Base-by-base conservation (phyloP, 495 filamentous ascomycete species). In the Polyplosphaeria fusca region DNA sequence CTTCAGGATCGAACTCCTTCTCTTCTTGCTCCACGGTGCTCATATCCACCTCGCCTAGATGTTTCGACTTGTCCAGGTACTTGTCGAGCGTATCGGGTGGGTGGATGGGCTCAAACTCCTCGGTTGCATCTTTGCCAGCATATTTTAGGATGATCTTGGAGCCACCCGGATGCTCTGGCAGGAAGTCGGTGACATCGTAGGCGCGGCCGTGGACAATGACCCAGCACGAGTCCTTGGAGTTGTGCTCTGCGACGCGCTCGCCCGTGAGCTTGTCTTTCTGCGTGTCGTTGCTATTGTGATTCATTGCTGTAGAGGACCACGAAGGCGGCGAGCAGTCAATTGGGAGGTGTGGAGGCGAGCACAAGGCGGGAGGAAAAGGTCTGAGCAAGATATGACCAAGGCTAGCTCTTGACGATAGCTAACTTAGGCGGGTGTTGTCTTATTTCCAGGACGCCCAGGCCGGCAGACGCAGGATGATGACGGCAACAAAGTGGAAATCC, bases 61-160 rank as follows among this genome's bases (percentile, higher is more conserved):
- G 68, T 48, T 83, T 82, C 5, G 79, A 77, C 2, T 74, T 53
- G 0, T 77, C 63, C 0, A 88, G 74, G 16, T 76, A 77, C 47
- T 77, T 73, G 60, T 90, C 73, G 22, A 65, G 58, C 23, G 90
- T 74, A 20, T 76, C 77, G 1, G 81, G 77, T 0, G 80, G 71
- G 64, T 92, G 89, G 13, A 87, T 79, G 63, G 82, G 78, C 28
- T 79, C 74, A 68, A 89, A 94, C 5, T 82, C 79, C 42, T 75
- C 66, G 12, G 87, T 87, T 19, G 87, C 88, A 73, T 94, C 89
- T 38, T 72, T 75, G 32, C 87, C 87, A 13, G 88, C 87, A 58
- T 86, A 79, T 59, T 80, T 78, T 20, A 88, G 69, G 43, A 90
- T 82, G 16, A 87, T 82, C 82, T 41, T 57, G 28, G 44, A 47